Evolutionary conservation across 192 early-diverging fungal genomes (phyloP), one percentile per base, ranked within the genome.

Genomic region (Kickxella alabastrina): DNA sequence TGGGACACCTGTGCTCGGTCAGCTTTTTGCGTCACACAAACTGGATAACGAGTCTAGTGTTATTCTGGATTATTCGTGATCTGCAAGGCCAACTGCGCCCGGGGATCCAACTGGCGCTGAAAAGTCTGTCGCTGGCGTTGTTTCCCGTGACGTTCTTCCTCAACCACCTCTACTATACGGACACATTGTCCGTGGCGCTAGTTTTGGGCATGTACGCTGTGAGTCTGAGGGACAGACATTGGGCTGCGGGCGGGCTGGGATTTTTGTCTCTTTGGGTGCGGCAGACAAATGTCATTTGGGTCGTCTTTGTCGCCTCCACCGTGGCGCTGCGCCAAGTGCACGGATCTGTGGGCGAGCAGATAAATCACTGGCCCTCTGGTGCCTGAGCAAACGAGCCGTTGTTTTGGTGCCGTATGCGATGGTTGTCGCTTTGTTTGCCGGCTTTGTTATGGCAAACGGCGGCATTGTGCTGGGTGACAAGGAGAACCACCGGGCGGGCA

Each of bases 241-340:
- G 54, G 24, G 4, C 49, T 6, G 85, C 88, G 21, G 87, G 81
- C 2, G 17, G 79, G 47, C 83, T 86, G 68, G 59, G 83, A 51
- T 54, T 61, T 2, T 24, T 73, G 1, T 74, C 85, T 19, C 54
- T 89, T 22, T 77, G 80, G 39, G 87, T 92, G 65, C 79, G 95
- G 10, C 95, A 98, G 62, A 98, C 93, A 21, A 98, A 98, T 62
- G 83, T 87, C 14, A 76, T 95, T 0, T 98, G 95, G 95, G 65
- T 87, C 9, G 64, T 72, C 14, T 89, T 95, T 56, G 78, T 86
- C 19, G 65, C 58, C 27, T 24, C 26, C 15, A 29, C 58, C 12
- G 76, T 65, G 0, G 54, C 36, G 6, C 29, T 73, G 40, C 39
- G 36, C 5, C 36, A 49, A 45, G 32, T 78, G 14, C 48, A 27